Base-by-base conservation (phyloP, 1,139 yeast genomes). In the Diutina catenulata region DNA sequence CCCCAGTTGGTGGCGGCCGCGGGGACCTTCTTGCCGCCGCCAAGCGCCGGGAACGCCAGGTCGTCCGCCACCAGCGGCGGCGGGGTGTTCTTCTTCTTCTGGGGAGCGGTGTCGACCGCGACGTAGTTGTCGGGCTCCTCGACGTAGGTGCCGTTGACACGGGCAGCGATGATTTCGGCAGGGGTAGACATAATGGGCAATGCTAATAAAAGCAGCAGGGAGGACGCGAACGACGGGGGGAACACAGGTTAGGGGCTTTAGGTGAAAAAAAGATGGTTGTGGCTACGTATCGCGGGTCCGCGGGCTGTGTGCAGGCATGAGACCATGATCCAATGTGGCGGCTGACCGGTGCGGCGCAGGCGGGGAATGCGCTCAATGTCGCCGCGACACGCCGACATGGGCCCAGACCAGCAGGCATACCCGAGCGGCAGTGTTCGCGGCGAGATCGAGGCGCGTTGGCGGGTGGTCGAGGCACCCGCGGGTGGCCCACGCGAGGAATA, bases 21-120 rank as follows among this genome's bases (percentile, higher is more conserved):
- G 35, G 51, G 41, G 10, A 49, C 37, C 37, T 50, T 52, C 40
- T 49, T 50, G 11, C 45, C 46, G 5, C 69, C 72, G 33, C 87
- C 88, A 47, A 84, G 68, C 23, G 84, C 70, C 9, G 94, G 94
- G 56, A 81, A 80, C 8, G 83, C 81, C 14, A 67, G 56, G 55
- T 76, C 76, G 50, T 72, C 77, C 38, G 62, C 47, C 43, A 16
- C 9, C 15, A 14, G 25, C 13, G 35, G 35, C 13, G 35, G 35
- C n/a, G 20, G 36, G 28, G 20, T 10, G 29, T 7, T 27, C 15
- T 27, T 14, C 9, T 14, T 4, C n/a, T 68, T 54, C 28, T 68
- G 56, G 31, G 62, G 64, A 38, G 55, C 26, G 26, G 39, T 33
- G 19, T 21, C 28, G 29, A 36, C 9, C 20, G 38, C 25, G 15